Base-by-base conservation (phyloP, 2,329 filamentous ascomycete genomes). In the Juglanconis oblonga region DNA sequence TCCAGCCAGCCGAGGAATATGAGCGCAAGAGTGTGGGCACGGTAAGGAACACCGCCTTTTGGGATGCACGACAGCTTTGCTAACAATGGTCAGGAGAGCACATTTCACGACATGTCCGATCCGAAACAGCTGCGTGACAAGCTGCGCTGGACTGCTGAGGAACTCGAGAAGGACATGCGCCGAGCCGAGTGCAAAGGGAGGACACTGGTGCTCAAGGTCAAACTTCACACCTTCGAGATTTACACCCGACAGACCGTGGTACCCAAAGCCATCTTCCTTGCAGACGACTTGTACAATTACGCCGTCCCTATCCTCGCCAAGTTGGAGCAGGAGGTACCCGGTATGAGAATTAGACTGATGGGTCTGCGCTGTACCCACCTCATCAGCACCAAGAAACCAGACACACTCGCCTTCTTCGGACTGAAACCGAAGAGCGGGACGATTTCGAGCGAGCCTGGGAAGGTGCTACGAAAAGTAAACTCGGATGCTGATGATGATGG, bases 21-120 rank as follows among this genome's bases (percentile, higher is more conserved):
- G 92, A 96, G 71, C 85, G 95, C 14, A 98, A 98, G 72, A 96
- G 91, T 65, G 90, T 98, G 1, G 94, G 95, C 17, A 97, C 93
- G 0, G 45, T 48, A 48, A 31, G 45, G 24, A 31, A 31, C 8
- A 31, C 4, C 24, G 3, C 17, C 45, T 4, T 29, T 31, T 24
- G 10, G 17, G 24, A 29, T 2, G 31, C 5, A 9, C 8, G 9
- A 38, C 9, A 9, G 17, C 24, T 48, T 48, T 3, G 6, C 45
- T 48, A 13, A 48, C 9, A 17, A 31, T 4, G 3, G 9, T 31
- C 24, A 48, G 45, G 95, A 99, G 73, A 90, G 89, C 63, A 98
- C 94, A 0, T 99, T 99, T 68, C 79, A 83, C 44, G 93, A 97
- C 52, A 86, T 96, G 68, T 85, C 84, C 2, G 87, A 88, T 56